Evolutionary conservation across 208 protist genomes (phyloP).

Genomic region (Wallacemonas sp.): DNA sequence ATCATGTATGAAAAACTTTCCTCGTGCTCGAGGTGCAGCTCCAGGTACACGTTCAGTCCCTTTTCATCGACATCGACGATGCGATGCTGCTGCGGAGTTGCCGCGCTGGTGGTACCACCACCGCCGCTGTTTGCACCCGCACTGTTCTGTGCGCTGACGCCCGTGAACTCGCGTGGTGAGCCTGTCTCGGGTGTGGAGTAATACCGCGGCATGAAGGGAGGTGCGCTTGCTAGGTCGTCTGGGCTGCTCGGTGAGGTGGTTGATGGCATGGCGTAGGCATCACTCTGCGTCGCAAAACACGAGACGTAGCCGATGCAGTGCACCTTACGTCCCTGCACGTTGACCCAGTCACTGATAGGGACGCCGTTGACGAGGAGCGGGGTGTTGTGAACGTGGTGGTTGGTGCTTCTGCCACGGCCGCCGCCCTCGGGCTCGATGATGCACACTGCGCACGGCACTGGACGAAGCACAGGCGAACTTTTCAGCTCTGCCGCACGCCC

Average conservation of each 20-base stretch:
- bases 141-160: neutral
- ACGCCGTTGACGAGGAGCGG: conserved; percentile 13
- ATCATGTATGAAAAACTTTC: conserved; percentile 47
- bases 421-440: conserved; percentile 61
- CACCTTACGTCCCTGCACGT: conserved; percentile 48
- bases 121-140: neutral
- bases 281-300: conserved; percentile 34
- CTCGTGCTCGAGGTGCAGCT: conserved; percentile 68
- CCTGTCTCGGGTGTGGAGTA: neutral
- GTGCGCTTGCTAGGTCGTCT: neutral
- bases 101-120: neutral
- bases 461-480: conserved; percentile 42
- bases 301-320: conserved; percentile 66
- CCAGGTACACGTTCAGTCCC: conserved; percentile 55
- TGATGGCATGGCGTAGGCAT: neutral
- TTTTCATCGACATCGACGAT: conserved; percentile 9
- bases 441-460: conserved; percentile 80
- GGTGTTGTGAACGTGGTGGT: conserved; percentile 8
- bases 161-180: conserved; percentile 1
- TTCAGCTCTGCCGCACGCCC: neutral
- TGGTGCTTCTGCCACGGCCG: conserved; percentile 1
- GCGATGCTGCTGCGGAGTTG: conserved; percentile 2
- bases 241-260: neutral
- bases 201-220: neutral
- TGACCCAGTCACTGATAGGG: conserved; percentile 29